phyloP scores from a whole-genome alignment of 306 rosid species.

The Arachis hypogaea region DNA sequence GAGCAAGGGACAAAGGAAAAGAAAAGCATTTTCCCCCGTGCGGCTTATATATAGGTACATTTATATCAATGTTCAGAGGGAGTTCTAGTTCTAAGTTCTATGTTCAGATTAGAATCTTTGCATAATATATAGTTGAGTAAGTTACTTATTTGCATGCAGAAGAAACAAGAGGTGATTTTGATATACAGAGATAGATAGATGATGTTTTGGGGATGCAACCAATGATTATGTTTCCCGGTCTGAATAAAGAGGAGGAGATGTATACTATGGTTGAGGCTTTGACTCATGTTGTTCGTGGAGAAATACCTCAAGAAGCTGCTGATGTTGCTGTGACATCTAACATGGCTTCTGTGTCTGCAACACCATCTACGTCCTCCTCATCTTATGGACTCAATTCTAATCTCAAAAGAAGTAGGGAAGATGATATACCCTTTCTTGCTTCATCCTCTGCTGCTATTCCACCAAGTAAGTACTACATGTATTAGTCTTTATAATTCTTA shows the following conservation, averaged over 20 bases:
- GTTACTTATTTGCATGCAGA: constrained; percentile 2
- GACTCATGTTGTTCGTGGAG: constrained; percentile 48
- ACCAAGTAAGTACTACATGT: constrained; percentile 38
- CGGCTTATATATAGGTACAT: neutral
- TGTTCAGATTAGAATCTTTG: too few species aligned
- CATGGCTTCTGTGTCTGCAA: constrained; percentile 19
- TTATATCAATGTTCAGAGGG: neutral
- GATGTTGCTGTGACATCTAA: constrained; percentile 7
- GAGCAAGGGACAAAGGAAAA: too few species aligned
- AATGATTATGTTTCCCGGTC: constrained; percentile 33
- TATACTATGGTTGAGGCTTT: constrained; percentile 54
- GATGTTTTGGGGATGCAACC: constrained; percentile 22
- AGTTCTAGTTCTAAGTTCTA: neutral
- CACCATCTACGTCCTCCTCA: constrained; percentile 35
- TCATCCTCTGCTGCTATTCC: constrained; percentile 41
- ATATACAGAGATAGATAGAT: constrained; percentile 4
- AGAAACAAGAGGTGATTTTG: neutral
- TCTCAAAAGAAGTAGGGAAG: constrained; percentile 49
- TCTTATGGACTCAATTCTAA: constrained; percentile 30
- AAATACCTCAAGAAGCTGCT: neutral
- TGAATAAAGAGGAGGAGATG: constrained; percentile 54
- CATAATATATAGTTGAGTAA: too few species aligned
- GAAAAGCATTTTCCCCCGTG: too few species aligned
- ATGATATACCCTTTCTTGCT: constrained; percentile 9
- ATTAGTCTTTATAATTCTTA: neutral